phyloP scores from a whole-genome alignment of 768 basidiomycete genomes.

The Mycena albidolilacea region DNA sequence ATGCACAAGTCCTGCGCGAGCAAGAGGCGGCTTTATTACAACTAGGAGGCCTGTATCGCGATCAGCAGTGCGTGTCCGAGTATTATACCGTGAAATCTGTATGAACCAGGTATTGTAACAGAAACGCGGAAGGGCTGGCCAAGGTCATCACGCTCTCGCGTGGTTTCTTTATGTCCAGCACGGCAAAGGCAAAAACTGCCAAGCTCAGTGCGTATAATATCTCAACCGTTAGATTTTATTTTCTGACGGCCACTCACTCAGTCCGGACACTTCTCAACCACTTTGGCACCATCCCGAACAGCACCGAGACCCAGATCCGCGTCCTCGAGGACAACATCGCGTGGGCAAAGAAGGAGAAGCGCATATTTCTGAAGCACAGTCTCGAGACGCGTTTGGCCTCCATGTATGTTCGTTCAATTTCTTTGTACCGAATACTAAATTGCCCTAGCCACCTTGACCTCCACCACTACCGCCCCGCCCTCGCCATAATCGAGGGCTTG shows the following conservation, averaged over 20 bases:
- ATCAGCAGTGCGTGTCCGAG: conserved; percentile 76
- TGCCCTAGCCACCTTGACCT: conserved; percentile 78
- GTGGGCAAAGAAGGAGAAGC: conserved; percentile 93
- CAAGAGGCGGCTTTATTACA: conserved; percentile 90
- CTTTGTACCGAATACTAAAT: conserved; percentile 16
- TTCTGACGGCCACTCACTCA: conserved; percentile 45
- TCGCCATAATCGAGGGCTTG: conserved; percentile 87
- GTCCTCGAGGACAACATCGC: conserved; percentile 93
- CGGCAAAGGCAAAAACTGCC: conserved; percentile 97
- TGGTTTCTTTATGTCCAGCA: conserved; percentile 91
- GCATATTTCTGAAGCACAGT: conserved; percentile 96
- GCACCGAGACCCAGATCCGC: conserved; percentile 81
- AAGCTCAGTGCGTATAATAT: conserved; percentile 82
- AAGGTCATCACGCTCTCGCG: conserved; percentile 88
- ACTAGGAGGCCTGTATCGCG: conserved; percentile 89
- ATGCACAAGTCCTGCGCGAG: conserved; percentile 75
- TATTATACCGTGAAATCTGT: neutral
- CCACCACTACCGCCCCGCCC: conserved; percentile 81
- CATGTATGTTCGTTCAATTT: conserved; percentile 59
- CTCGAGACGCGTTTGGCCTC: conserved; percentile 90
- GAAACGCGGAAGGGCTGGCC: conserved; percentile 88
- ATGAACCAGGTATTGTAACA: conserved; percentile 46
- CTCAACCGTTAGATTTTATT: neutral
- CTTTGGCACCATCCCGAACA: conserved; percentile 85
- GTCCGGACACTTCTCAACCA: conserved; percentile 95